Base-by-base conservation (phyloP, 441 rosid species). In the Melastoma candidum region DNA sequence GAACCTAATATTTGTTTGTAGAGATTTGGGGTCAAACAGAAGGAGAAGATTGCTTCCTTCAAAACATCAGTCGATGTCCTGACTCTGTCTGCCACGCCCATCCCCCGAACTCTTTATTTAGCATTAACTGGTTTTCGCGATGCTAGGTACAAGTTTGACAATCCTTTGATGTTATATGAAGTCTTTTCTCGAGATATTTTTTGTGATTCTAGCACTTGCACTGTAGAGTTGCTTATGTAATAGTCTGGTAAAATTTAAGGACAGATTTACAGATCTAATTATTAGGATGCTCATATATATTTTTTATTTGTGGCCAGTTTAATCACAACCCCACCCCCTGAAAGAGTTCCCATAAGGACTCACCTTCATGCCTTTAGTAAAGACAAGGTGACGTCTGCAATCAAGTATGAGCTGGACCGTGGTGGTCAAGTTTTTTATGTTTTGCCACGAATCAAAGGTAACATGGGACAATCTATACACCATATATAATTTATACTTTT, bases 21-120 rank as follows among this genome's bases (percentile, higher is more conserved):
- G 98, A 81, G 97, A 67, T 93, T 93, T 68, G 97, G 98, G 65
- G 98, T 93, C 70, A 93, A 93, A 69, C 99, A 86, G 75, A 93
- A 93, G 84, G 99, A 89, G 73, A 86, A 77, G 72, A 93, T 93
- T 70, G 96, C 99, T 67, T 83, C 97, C 56, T 84, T 86, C 67
- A 93, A 89, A 79, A 93, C 87, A 65, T 84, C 96, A 56, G 87
- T 93, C 32, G 99, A 93, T 72, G 96, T 93, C 58, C 96, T 93
- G 68, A 88, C 96, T 65, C 86, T 93, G 44, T 89, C 99, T 2
- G 99, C 97, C 58, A 89, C 99, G 61, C 99, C 99, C 46, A 93
- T 93, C 64, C 99, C 99, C 46, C 85, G 99, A 63, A 93, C 96
- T 9, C 90, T 93, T 50, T 93, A 93, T 76, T 74, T 93, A 72